Percentiles rank a stretch among this genome's conserved stretches.
phyloP scores from a whole-genome alignment of 306 rosid genomes.

The Glycine soja region DNA sequence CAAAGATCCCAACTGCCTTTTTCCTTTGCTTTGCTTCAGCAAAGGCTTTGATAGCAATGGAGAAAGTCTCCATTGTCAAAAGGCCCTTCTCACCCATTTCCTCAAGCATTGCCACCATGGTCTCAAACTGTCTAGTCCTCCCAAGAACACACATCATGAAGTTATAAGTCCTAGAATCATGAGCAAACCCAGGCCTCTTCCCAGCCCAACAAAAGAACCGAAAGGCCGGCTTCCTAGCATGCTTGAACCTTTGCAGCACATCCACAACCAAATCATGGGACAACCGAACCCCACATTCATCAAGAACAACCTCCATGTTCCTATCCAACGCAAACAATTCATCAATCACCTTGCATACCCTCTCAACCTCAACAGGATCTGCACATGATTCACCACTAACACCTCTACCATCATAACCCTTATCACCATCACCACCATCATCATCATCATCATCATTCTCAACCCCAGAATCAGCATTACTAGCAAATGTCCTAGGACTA shows the following conservation, averaged over 20 bases:
- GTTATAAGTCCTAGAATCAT: slow-evolving; percentile 74
- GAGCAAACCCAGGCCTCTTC: slow-evolving; percentile 65
- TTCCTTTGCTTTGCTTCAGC: slow-evolving; percentile 89
- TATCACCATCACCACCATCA: slow-evolving; percentile 37
- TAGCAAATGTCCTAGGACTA: slow-evolving; percentile 43
- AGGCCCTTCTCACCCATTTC: slow-evolving; percentile 85
- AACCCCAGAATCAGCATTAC: slow-evolving; percentile 51
- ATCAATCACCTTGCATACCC: slow-evolving; percentile 84
- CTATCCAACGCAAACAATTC: slow-evolving; percentile 92
- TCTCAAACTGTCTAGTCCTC: slow-evolving; percentile 90
- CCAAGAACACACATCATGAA: slow-evolving; percentile 78
- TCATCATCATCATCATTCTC: slow-evolving; percentile 43
- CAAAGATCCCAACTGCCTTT: slow-evolving; percentile 83
- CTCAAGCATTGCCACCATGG: slow-evolving; percentile 85
- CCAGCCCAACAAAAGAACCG: slow-evolving; percentile 94
- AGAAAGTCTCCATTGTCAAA: slow-evolving; percentile 82
- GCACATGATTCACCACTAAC: slow-evolving; percentile 49
- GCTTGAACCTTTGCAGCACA: slow-evolving; percentile 78
- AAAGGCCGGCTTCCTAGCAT: slow-evolving; percentile 78
- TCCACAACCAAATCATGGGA: slow-evolving; percentile 83
- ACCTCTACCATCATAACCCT: slow-evolving; percentile 32
- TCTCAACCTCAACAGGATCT: slow-evolving; percentile 66
- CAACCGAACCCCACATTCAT: slow-evolving; percentile 66
- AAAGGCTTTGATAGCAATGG: slow-evolving; percentile 75
- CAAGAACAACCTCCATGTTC: slow-evolving; percentile 93